Percentiles rank a stretch among this genome's conserved stretches.
Evolutionary conservation across 306 rosid genomes (phyloP).

Genomic region (Quillaja saponaria): DNA sequence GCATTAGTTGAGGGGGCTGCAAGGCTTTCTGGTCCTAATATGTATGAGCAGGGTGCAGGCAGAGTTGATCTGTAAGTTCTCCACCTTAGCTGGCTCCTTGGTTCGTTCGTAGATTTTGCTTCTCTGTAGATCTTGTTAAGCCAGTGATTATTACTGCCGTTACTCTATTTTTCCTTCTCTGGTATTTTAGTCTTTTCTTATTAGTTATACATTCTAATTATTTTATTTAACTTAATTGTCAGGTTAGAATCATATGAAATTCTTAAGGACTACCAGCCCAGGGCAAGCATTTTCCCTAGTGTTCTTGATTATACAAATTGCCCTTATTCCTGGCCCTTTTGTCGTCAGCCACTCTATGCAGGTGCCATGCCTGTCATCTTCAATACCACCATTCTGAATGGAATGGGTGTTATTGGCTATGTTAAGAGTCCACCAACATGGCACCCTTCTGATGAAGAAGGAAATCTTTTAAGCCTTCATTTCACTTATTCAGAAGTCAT

Average conservation of each 20-base stretch:
- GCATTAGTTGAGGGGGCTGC: constrained; percentile 98
- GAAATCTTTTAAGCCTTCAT: constrained; percentile 88
- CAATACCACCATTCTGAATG: constrained; percentile 93
- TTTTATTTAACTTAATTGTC: constrained; percentile 38
- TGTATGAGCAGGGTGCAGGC: constrained; percentile 99
- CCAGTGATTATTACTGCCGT: background rate
- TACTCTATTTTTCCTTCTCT: background rate
- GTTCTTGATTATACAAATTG: constrained; percentile 87
- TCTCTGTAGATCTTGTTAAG: background rate
- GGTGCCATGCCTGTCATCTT: constrained; percentile 98
- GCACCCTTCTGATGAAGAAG: constrained; percentile 88
- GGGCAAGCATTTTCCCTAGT: constrained; percentile 89
- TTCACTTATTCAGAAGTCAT: constrained; percentile 80
- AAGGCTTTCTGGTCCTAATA: constrained; percentile 80
- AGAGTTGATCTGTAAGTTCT: constrained; percentile 88
- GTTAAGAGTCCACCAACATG: constrained; percentile 81
- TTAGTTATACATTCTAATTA: constrained; percentile 20
- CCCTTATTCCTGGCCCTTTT: constrained; percentile 96
- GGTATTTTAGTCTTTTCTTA: constrained; percentile 14
- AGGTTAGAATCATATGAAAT: constrained; percentile 94
- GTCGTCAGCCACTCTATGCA: constrained; percentile 95
- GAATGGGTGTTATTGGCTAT: constrained; percentile 92
- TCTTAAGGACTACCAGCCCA: constrained; percentile 83
- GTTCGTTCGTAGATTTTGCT: background rate
- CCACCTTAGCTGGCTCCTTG: constrained; percentile 15